Evolutionary conservation across 164 flowering plant genomes (phyloP), one percentile per base, ranked within the genome.

Genomic region (Berberis thunbergii): DNA sequence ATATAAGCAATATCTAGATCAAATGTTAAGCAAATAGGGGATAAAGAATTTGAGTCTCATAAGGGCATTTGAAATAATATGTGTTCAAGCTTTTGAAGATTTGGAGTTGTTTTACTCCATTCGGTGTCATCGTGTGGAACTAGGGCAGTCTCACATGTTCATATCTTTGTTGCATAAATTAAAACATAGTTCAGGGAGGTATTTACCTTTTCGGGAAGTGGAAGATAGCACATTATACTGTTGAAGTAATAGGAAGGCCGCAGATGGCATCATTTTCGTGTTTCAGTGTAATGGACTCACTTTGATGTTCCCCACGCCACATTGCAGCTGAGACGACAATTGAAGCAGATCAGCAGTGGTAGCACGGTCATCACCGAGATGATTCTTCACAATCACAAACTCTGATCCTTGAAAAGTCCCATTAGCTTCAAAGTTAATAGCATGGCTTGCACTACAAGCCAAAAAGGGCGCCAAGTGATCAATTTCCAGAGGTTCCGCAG

Each of bases 311-410:
- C 57, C 72, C 83, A 43, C 74, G 77, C 72, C 83, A 43, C 74
- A 76, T 61, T 81, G 88, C 66, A 86, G 87, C 59, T 79, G 86
- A 12, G 87, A 81, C 2, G 85, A 84, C 59, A 84, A 60, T 40
- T 79, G 86, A 59, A 84, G 78, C 77, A 83, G 66, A 75, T 79
- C 73, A 40, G 81, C 69, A 4, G 86, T 81, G 3, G 72, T 45
- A 1, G 73, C 80, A 53, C 64, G 75, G 61, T 71, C 80, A 72
- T 55, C 48, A 67, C 78, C 72, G 44, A 67, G 64, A 7, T 56
- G 61, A 67, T 67, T 73, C 54, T 75, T 79, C 1, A 39, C 43
- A 49, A 60, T 70, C 66, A 62, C 6, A 64, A 70, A 70, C 43
- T 74, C 75, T 7, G 77, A 59, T 4, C 71, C 76, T 46, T 71